A percentile compares a stretch with the other conserved stretches of the same genome.
Conservation (phyloP, 345 rosid genomes). For the Eucalyptus shirleyi region DNA sequence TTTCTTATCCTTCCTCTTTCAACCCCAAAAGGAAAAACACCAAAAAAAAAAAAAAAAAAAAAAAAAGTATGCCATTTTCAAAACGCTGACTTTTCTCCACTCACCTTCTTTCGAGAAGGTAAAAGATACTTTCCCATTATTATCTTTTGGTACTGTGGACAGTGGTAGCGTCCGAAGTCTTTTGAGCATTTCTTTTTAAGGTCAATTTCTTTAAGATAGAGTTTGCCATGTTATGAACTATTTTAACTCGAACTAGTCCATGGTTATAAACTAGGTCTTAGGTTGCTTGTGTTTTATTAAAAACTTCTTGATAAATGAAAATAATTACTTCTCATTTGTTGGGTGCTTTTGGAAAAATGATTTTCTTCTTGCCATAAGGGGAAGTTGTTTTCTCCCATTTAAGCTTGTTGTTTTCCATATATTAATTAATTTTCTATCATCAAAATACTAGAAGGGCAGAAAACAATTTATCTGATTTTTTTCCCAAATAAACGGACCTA, state of each 20-base stretch:
- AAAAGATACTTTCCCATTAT: background rate
- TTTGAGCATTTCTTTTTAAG: background rate
- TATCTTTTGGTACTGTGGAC: background rate
- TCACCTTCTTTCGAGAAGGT: background rate
- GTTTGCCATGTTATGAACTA: background rate
- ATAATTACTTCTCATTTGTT: no score
- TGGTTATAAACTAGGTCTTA: background rate
- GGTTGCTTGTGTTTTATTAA: no score
- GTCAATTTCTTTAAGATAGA: background rate
- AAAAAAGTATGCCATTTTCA: background rate
- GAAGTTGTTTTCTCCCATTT: no score
- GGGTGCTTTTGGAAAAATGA: no score
- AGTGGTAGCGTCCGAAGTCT: background rate
- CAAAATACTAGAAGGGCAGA: no score
- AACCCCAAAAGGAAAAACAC: background rate
- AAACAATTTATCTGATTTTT: no score
- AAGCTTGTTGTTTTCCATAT: no score
- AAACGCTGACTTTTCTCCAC: background rate
- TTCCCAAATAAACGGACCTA: no score
- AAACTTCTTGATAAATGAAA: no score
- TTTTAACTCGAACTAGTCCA: background rate
- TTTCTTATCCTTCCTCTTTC: background rate
- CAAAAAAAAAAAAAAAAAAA: no score
- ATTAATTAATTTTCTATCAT: no score
- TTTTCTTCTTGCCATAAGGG: no score